Evolutionary conservation across 768 basidiomycete genomes (phyloP).

Genomic region (Cystobasidium tubakii): DNA sequence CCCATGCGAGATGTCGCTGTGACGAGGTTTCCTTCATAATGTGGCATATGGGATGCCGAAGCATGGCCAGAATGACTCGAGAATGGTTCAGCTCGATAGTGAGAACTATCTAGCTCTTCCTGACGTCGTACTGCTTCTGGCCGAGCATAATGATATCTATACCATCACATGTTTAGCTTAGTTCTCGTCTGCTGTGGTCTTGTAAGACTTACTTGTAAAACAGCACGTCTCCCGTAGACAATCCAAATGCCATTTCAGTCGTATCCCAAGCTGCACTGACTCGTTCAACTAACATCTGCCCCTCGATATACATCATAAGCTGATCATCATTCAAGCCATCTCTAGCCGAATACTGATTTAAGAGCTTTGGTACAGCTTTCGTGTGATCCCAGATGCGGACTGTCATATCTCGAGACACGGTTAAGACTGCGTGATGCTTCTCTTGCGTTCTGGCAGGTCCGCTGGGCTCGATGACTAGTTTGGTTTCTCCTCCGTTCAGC

Average conservation of each 20-base stretch:
- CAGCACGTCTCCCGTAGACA: slow-evolving; percentile 51
- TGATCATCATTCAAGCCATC: slow-evolving; percentile 26
- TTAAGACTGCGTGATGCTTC: slow-evolving; percentile 53
- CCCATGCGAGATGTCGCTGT: neutral
- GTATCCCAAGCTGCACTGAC: slow-evolving; percentile 50
- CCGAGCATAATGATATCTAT: slow-evolving; percentile 16
- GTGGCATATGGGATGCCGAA: neutral
- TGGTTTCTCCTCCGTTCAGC: slow-evolving; percentile 21
- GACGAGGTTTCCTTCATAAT: neutral
- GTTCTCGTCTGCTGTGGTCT: too few species aligned
- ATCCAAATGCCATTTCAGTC: slow-evolving; percentile 49
- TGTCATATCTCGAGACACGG: slow-evolving; percentile 60
- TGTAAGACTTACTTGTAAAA: slow-evolving; percentile 47
- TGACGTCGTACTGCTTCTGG: neutral
- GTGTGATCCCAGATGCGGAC: slow-evolving; percentile 72
- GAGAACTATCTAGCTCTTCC: slow-evolving; percentile 3
- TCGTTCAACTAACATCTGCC: slow-evolving; percentile 45
- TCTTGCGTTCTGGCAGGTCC: slow-evolving; percentile 53
- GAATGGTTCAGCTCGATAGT: neutral
- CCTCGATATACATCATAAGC: slow-evolving; percentile 15
- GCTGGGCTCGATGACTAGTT: slow-evolving; percentile 38
- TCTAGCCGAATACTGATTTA: slow-evolving; percentile 17
- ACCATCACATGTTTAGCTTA: too few species aligned
- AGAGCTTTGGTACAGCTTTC: slow-evolving; percentile 57
- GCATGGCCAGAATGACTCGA: neutral